These are phyloP conservation scores for Auxenochlorella protothecoides DNA, from an alignment of 139 green algal species.

Conservation along the genomic window DNA sequence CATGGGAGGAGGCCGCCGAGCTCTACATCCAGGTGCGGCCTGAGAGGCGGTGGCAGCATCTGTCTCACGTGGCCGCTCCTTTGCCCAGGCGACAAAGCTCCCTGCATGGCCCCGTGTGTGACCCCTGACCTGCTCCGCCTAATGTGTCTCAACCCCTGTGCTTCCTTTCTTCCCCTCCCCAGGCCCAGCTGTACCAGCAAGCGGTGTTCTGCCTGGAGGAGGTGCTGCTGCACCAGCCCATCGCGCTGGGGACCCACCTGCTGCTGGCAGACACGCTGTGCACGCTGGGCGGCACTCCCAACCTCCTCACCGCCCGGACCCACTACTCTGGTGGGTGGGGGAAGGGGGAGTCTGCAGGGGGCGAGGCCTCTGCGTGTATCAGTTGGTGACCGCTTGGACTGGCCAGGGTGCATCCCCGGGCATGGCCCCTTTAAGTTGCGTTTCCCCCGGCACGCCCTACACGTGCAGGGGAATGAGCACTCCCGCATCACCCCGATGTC, in stretches of 20 bases:
- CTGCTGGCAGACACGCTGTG: slow-evolving; percentile 60
- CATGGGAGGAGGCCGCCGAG: slow-evolving; percentile 74
- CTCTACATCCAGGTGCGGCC: slow-evolving; percentile 59
- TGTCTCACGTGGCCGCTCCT: neutral
- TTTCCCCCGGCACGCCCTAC: neutral
- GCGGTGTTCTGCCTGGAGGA: slow-evolving; percentile 80
- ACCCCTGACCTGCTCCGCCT: neutral
- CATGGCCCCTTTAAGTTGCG: neutral
- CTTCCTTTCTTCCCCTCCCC: neutral
- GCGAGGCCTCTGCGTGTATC: too few species aligned
- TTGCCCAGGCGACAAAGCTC: neutral
- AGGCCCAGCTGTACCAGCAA: slow-evolving; percentile 63
- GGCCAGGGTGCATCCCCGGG: neutral
- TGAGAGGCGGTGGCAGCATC: too few species aligned
- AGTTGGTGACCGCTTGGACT: neutral
- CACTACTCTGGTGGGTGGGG: slow-evolving; percentile 49
- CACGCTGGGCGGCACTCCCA: slow-evolving; percentile 41
- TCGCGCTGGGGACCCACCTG: slow-evolving; percentile 36
- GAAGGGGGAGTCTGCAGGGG: neutral
- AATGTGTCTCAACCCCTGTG: neutral
- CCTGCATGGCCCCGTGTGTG: neutral
- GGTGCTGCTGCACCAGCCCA: slow-evolving; percentile 58
- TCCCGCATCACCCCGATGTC: too few species aligned
- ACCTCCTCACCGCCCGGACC: slow-evolving; percentile 35
- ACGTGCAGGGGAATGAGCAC: too few species aligned